These are phyloP conservation scores for Chondrostereum purpureum DNA, from an alignment of 1,284 basidiomycete species.

Conservation along the genomic window DNA sequence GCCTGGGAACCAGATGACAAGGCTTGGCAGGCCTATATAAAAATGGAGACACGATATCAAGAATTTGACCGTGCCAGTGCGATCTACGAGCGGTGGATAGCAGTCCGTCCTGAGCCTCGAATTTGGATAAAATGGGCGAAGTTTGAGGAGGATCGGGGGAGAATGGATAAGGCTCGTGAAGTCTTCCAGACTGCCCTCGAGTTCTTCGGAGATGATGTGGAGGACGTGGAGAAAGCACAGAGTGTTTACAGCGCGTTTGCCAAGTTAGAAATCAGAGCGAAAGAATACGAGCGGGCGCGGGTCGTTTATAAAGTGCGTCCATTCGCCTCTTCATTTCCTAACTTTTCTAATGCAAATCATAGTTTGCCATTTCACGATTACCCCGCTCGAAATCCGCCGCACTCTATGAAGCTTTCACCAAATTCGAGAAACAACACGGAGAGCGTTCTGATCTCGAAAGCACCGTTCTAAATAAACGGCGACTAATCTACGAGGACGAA, in stretches of 20 bases:
- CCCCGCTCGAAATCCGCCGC: constrained; percentile 85
- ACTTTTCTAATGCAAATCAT: constrained; percentile 6
- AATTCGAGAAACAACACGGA: constrained; percentile 98
- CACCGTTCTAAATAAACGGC: constrained; percentile 92
- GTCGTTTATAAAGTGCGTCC: constrained; percentile 87
- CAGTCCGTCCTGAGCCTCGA: constrained; percentile 86
- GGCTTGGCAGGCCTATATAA: constrained; percentile 98
- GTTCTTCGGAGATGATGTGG: constrained; percentile 96
- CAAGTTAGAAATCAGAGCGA: constrained; percentile 94
- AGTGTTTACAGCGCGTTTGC: constrained; percentile 95
- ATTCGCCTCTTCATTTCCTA: background rate
- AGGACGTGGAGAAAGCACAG: constrained; percentile 96
- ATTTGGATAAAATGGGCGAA: constrained; percentile 98
- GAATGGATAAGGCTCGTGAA: constrained; percentile 86
- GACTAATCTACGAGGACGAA: constrained; percentile 98
- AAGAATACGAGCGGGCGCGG: constrained; percentile 94
- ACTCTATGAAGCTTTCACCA: constrained; percentile 87
- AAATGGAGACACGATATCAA: constrained; percentile 90
- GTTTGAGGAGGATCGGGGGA: constrained; percentile 89
- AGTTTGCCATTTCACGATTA: constrained; percentile 91
- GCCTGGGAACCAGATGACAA: constrained; percentile 99
- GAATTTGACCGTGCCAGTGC: constrained; percentile 89
- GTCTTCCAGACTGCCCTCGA: constrained; percentile 96
- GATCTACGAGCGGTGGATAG: constrained; percentile 94
- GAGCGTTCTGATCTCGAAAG: constrained; percentile 83